Conservation (phyloP, 2,329 filamentous ascomycete species). For the Pezicula neosporulosa region DNA sequence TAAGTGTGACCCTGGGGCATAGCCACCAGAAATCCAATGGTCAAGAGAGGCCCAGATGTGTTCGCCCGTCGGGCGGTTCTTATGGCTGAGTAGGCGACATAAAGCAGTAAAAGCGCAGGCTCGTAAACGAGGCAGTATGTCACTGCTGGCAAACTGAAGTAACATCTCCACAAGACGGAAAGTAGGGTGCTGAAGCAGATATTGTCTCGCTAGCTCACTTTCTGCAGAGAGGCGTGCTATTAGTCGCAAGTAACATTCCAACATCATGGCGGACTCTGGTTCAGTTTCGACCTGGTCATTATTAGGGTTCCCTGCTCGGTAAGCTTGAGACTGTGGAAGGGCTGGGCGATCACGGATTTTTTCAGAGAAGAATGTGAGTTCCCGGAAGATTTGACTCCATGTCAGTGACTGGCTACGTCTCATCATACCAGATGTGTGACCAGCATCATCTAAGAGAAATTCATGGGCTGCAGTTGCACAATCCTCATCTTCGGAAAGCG, state of each 20-base stretch:
- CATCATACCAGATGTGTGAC: slow-evolving; percentile 71
- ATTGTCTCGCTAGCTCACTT: slow-evolving; percentile 68
- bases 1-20: slow-evolving; percentile 38
- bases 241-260: slow-evolving; percentile 88
- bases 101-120: slow-evolving; percentile 82
- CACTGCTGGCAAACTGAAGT: slow-evolving; percentile 74
- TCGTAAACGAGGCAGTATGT: slow-evolving; percentile 72
- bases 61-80: slow-evolving; percentile 62
- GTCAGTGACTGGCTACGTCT: slow-evolving; percentile 81
- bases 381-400: slow-evolving; percentile 89
- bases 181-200: slow-evolving; percentile 62
- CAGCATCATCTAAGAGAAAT: slow-evolving; percentile 84
- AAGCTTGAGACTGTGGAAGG: slow-evolving; percentile 47
- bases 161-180: slow-evolving; percentile 72
- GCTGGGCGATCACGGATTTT: slow-evolving; percentile 72
- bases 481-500: slow-evolving; percentile 77
- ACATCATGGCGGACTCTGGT: slow-evolving; percentile 92
- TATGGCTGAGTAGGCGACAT: slow-evolving; percentile 71
- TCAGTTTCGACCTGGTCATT: slow-evolving; percentile 73
- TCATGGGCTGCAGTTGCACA: slow-evolving; percentile 83
- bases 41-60: slow-evolving; percentile 81
- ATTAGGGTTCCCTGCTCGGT: slow-evolving; percentile 57
- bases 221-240: slow-evolving; percentile 78
- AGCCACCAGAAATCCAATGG: slow-evolving; percentile 68
- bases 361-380: slow-evolving; percentile 78